A percentile compares a stretch with the other conserved stretches of the same genome.
phyloP scores from a whole-genome alignment of 2,329 filamentous ascomycete genomes.

The Diplodia sapinea region DNA sequence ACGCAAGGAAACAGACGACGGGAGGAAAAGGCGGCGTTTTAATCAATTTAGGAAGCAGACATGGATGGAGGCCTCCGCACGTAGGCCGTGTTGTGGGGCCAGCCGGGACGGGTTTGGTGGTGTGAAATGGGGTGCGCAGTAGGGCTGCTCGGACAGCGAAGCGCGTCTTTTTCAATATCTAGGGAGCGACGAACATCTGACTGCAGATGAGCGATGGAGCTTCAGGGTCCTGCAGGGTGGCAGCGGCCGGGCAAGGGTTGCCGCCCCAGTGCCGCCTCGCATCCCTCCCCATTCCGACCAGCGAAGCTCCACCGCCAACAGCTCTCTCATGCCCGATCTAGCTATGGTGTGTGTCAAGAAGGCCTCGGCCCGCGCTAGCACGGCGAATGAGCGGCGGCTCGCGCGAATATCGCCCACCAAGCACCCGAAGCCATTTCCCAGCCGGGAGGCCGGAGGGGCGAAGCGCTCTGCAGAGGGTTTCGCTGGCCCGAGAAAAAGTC shows the following conservation, averaged over 20 bases:
- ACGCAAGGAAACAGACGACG: neutral
- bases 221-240: conserved; percentile 26
- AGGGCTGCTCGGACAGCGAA: neutral
- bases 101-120: conserved; percentile 4
- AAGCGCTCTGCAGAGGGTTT: neutral
- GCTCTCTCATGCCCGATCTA: conserved; percentile 18
- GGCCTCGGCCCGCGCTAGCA: conserved; percentile 16
- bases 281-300: conserved; percentile 24
- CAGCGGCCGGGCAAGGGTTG: neutral
- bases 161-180: conserved; percentile 24
- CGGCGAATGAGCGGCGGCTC: conserved; percentile 1
- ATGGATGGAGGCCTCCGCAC: conserved; percentile 7
- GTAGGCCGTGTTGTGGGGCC: conserved; percentile 6
- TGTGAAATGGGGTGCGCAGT: conserved; percentile 24
- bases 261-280: neutral
- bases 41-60: neutral
- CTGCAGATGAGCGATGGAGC: neutral
- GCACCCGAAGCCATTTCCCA: conserved; percentile 4
- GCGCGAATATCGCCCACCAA: neutral
- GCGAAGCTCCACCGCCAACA: conserved; percentile 17
- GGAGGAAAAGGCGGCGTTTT: neutral
- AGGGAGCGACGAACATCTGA: conserved; percentile 12
- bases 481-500: conserved; percentile 7
- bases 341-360: conserved; percentile 19
- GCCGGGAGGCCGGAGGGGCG: neutral